Evolutionary conservation across 805 yeast genomes (phyloP).

Genomic region (Peterozyma toletana): DNA sequence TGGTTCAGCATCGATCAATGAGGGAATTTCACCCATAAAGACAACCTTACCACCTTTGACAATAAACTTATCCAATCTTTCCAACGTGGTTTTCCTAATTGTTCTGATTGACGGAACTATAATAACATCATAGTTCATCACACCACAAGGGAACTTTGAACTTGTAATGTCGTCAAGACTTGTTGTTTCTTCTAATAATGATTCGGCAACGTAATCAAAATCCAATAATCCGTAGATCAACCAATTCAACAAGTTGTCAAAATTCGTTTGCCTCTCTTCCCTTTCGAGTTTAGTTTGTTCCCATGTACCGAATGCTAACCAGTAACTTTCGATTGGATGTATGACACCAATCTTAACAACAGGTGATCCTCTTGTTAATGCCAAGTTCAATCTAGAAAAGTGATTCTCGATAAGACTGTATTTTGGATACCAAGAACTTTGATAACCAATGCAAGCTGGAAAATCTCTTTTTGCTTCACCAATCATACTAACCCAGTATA

Average conservation of each 20-base stretch:
- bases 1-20: constrained; percentile 6
- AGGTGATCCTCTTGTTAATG: constrained; percentile 7
- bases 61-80: constrained; percentile 4
- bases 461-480: constrained; percentile 11
- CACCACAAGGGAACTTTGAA: constrained; percentile 5
- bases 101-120: constrained; percentile 7
- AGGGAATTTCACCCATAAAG: constrained; percentile 8
- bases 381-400: constrained; percentile 6
- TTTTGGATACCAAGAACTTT: constrained; percentile 8
- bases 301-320: constrained; percentile 10
- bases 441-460: constrained; percentile 10
- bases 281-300: constrained; percentile 6
- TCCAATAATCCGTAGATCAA: constrained; percentile 8
- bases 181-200: constrained; percentile 5
- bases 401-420: constrained; percentile 8
- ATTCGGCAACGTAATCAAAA: constrained; percentile 10
- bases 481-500: constrained; percentile 10
- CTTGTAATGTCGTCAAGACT: constrained; percentile 3
- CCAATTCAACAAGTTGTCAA: constrained; percentile 8
- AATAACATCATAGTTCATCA: constrained; percentile 8
- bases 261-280: constrained; percentile 6
- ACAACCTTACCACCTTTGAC: constrained; percentile 8
- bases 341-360: constrained; percentile 9
- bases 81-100: constrained; percentile 6
- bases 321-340: constrained; percentile 10